A percentile compares a stretch with the other conserved stretches of the same genome.
Conservation (phyloP, 768 basidiomycete genomes). For the Agrocybe pediades region DNA sequence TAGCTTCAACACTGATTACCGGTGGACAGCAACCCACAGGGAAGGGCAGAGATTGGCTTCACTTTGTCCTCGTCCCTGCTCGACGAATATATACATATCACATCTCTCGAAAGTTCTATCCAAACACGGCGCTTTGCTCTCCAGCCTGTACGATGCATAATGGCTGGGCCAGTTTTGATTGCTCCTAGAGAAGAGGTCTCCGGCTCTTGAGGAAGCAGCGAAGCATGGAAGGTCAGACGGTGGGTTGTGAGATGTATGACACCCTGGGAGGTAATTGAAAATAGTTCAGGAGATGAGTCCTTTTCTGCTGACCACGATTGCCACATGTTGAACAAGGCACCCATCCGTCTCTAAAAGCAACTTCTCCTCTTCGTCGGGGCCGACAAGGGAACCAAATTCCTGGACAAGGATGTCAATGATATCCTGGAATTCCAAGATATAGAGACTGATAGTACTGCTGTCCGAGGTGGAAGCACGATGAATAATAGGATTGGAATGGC, state of each 20-base stretch:
- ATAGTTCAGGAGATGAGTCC: background rate
- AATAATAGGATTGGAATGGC: constrained; percentile 17
- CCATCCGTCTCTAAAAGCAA: constrained; percentile 57
- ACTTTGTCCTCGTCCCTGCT: constrained; percentile 55
- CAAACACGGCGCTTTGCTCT: constrained; percentile 53
- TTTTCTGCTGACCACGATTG: constrained; percentile 42
- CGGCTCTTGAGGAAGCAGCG: constrained; percentile 48
- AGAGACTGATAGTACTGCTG: constrained; percentile 29
- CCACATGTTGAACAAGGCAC: constrained; percentile 47
- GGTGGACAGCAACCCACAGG: constrained; percentile 40
- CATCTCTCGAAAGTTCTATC: constrained; percentile 63
- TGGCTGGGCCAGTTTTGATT: constrained; percentile 52
- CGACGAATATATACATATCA: constrained; percentile 58
- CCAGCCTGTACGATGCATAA: constrained; percentile 45
- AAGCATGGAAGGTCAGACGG: constrained; percentile 65
- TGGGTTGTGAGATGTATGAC: constrained; percentile 68
- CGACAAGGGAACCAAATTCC: constrained; percentile 58
- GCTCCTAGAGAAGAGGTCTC: constrained; percentile 32
- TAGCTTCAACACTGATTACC: background rate
- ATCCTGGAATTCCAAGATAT: constrained; percentile 43
- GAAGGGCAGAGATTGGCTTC: constrained; percentile 51
- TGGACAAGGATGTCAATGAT: constrained; percentile 51
- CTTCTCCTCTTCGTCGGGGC: constrained; percentile 46
- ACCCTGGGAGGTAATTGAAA: constrained; percentile 34
- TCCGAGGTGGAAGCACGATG: constrained; percentile 23